Conservation (phyloP, 768 basidiomycete species). For the Suillus sp. region DNA sequence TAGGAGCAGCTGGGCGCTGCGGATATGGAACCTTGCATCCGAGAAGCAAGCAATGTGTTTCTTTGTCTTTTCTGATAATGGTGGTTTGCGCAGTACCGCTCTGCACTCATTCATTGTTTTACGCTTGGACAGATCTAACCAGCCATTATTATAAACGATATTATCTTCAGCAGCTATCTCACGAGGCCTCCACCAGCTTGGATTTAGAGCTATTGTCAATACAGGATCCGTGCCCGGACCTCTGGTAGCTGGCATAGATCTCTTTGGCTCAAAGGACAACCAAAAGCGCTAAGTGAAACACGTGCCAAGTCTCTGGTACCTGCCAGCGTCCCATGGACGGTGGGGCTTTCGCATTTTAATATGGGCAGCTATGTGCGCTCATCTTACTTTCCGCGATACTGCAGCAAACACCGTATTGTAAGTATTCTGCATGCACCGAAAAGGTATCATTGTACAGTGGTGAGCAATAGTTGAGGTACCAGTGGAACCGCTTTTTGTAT, state of each 20-base stretch:
- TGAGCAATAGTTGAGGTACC: background rate
- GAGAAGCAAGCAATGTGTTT: conserved; percentile 76
- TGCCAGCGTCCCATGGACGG: background rate
- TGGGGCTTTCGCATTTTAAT: background rate
- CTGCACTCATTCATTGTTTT: conserved; percentile 42
- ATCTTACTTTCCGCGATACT: background rate
- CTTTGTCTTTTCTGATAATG: conserved; percentile 84
- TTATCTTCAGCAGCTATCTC: background rate
- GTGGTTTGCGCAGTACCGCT: conserved; percentile 78
- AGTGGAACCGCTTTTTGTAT: background rate
- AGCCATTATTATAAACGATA: background rate
- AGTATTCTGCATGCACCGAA: background rate
- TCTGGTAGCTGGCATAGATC: background rate
- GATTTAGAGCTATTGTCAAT: background rate
- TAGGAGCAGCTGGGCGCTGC: conserved; percentile 65
- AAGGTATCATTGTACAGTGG: background rate
- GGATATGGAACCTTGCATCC: conserved; percentile 70
- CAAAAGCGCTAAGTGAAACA: background rate
- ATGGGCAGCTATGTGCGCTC: background rate
- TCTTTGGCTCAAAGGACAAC: background rate
- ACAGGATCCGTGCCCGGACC: background rate
- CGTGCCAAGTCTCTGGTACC: background rate
- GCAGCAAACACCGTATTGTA: background rate
- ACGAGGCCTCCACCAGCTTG: background rate
- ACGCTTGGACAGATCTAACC: background rate